These are phyloP conservation scores for Penicillium sp. DNA, from an alignment of 2,329 filamentous ascomycete species.

Conservation along the genomic window DNA sequence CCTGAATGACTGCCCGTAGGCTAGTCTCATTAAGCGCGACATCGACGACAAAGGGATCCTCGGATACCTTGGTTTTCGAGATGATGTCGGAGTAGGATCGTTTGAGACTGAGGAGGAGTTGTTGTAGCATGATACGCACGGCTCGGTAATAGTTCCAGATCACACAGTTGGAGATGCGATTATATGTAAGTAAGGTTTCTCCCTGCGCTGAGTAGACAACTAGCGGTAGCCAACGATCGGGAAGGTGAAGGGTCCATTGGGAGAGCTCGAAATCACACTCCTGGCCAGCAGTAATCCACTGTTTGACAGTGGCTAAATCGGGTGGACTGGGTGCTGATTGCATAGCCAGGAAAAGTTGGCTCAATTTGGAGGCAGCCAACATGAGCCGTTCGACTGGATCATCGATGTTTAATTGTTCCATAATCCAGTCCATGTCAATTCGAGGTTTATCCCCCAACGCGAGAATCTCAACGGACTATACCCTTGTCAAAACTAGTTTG, in stretches of 20 bases:
- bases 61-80: neutral
- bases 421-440: constrained; percentile 30
- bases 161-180: constrained; percentile 25
- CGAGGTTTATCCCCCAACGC: constrained; percentile 33
- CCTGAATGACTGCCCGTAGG: constrained; percentile 26
- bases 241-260: constrained; percentile 31
- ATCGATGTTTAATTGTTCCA: constrained; percentile 26
- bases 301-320: constrained; percentile 18
- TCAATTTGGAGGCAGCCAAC: constrained; percentile 30
- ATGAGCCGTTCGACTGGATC: constrained; percentile 35
- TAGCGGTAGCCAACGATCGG: constrained; percentile 36
- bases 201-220: constrained; percentile 30
- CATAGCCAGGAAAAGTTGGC: constrained; percentile 27
- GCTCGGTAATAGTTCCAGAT: constrained; percentile 41
- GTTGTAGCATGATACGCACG: constrained; percentile 34
- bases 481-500: neutral
- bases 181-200: constrained; percentile 34
- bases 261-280: constrained; percentile 30
- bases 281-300: constrained; percentile 24
- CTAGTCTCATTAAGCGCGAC: constrained; percentile 9
- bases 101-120: constrained; percentile 28
- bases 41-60: constrained; percentile 2
- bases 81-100: constrained; percentile 16
- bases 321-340: constrained; percentile 15
- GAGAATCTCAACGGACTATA: constrained; percentile 36